Conservation (phyloP, 225 moss, liverwort and hornwort genomes). For the Pleurozium schreberi region DNA sequence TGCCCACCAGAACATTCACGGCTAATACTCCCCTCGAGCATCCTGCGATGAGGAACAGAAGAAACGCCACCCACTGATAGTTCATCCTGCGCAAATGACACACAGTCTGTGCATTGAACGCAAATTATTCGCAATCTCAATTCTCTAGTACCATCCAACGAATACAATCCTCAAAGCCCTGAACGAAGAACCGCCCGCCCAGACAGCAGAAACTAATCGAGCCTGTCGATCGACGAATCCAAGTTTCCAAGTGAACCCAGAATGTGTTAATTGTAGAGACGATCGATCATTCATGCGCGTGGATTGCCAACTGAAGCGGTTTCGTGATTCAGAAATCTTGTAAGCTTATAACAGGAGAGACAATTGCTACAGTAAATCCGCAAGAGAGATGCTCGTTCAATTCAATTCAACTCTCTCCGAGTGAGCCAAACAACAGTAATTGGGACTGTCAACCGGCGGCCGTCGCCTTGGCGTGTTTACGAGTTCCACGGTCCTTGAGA, state of each 20-base stretch:
- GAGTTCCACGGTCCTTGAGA: not conserved
- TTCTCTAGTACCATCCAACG: not conserved
- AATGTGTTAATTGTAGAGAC: not conserved
- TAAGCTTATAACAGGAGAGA: too few species aligned
- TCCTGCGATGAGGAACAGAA: not conserved
- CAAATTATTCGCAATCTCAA: not conserved
- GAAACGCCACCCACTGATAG: not conserved
- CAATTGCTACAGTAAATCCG: not conserved
- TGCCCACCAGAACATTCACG: not conserved
- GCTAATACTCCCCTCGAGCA: not conserved
- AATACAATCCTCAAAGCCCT: too few species aligned
- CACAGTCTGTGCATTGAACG: not conserved
- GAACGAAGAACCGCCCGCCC: not conserved
- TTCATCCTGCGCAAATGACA: not conserved
- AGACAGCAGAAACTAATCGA: not conserved
- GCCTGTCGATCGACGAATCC: not conserved
- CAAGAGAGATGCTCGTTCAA: not conserved
- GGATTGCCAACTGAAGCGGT: not conserved
- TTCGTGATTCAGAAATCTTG: not conserved
- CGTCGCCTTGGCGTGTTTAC: not conserved
- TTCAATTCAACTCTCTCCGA: not conserved
- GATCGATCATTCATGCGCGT: not conserved
- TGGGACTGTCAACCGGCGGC: not conserved
- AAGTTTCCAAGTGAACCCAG: not conserved
- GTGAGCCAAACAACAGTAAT: not conserved